Evolutionary conservation across 495 filamentous ascomycete species (phyloP).

Genomic region (Penicillium psychrofluorescens): DNA sequence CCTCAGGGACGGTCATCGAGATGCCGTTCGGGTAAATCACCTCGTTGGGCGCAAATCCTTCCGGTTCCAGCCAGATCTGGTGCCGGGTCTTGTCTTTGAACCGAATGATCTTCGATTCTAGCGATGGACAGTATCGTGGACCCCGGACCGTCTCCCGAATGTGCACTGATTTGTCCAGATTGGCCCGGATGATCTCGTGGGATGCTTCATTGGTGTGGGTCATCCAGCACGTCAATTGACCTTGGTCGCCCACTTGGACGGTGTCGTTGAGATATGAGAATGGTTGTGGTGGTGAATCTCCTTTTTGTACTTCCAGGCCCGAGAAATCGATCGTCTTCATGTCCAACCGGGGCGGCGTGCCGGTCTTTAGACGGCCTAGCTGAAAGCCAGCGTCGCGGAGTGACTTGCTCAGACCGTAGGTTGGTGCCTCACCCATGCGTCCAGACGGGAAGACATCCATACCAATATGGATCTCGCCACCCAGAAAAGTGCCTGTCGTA

Average conservation of each 20-base stretch:
- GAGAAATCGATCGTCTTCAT: conserved; percentile 75
- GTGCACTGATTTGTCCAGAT: conserved; percentile 88
- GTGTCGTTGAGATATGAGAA: conserved; percentile 84
- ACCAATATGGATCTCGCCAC: conserved; percentile 95
- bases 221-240: conserved; percentile 71
- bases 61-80: conserved; percentile 93
- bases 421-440: conserved; percentile 89
- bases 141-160: conserved; percentile 94
- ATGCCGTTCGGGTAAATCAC: conserved; percentile 96
- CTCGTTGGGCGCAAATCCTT: conserved; percentile 79
- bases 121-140: conserved; percentile 88
- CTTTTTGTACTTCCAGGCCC: conserved; percentile 60
- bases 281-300: conserved; percentile 79
- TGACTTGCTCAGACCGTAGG: conserved; percentile 88
- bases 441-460: conserved; percentile 77
- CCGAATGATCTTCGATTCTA: conserved; percentile 90
- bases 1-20: conserved; percentile 88
- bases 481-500: conserved; percentile 91
- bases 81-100: conserved; percentile 74
- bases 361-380: conserved; percentile 88
- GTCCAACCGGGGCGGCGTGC: conserved; percentile 85
- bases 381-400: conserved; percentile 84
- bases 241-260: conserved; percentile 62
- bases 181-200: conserved; percentile 78
- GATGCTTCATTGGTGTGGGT: conserved; percentile 78